Conservation (phyloP, 2,329 filamentous ascomycete species). For the Zymoseptoria brevis region DNA sequence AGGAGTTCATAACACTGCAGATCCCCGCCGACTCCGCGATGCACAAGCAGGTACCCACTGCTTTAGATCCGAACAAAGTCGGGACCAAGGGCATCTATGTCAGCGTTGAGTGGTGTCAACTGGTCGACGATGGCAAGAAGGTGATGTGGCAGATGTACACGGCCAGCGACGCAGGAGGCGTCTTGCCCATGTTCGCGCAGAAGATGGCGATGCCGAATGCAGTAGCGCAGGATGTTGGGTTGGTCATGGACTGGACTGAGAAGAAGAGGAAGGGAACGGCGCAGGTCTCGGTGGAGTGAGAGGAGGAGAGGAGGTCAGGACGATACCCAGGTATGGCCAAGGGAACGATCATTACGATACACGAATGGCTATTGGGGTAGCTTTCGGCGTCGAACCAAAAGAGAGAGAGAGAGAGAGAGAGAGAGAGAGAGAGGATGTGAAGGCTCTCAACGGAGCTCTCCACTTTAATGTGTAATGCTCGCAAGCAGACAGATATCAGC, state of each 20-base stretch:
- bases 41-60: not conserved
- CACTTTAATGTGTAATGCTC: not conserved
- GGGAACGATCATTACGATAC: not conserved
- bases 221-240: conserved; percentile 62
- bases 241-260: conserved; percentile 55
- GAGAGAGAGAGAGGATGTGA: no score
- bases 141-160: conserved; percentile 76
- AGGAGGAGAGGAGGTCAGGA: not conserved
- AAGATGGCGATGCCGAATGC: conserved; percentile 53
- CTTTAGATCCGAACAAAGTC: conserved; percentile 23
- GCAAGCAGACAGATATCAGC: not conserved
- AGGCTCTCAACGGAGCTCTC: no score
- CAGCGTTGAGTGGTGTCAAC: conserved; percentile 55
- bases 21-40: conserved; percentile 29
- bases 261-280: conserved; percentile 19
- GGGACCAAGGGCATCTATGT: conserved; percentile 48
- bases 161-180: conserved; percentile 60
- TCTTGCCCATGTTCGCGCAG: conserved; percentile 59
- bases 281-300: not conserved
- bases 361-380: not conserved
- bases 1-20: conserved; percentile 31
- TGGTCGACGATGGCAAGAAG: conserved; percentile 31
- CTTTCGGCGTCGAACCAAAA: not conserved
- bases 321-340: not conserved
- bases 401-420: no score